These are phyloP conservation scores for Penicillium mononematosum DNA, from an alignment of 495 filamentous ascomycete species.

Conservation along the genomic window DNA sequence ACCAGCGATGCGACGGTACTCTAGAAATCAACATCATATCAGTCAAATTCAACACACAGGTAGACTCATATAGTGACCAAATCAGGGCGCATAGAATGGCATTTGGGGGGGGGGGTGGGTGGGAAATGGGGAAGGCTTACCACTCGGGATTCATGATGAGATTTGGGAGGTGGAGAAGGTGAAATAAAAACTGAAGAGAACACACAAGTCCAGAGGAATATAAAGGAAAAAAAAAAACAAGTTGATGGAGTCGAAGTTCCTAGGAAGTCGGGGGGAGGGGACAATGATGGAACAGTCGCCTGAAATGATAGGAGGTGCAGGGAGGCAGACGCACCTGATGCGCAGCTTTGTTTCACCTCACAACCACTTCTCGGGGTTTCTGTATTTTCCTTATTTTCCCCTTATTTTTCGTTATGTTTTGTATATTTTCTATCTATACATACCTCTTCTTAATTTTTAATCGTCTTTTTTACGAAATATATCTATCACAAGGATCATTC, in stretches of 20 bases:
- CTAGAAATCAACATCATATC: constrained; percentile 19
- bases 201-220: constrained; percentile 1
- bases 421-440: not conserved
- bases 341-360: constrained; percentile 35
- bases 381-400: not conserved
- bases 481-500: not conserved
- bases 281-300: constrained; percentile 25
- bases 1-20: constrained; percentile 17
- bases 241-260: constrained; percentile 7
- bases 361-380: constrained; percentile 10
- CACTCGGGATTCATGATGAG: constrained; percentile 91
- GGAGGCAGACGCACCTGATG: constrained; percentile 33
- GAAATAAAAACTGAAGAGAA: not conserved
- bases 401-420: not conserved
- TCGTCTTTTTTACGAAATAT: not conserved
- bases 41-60: constrained; percentile 1
- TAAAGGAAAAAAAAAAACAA: constrained; percentile 9
- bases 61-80: not conserved
- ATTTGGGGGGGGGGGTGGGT: constrained; percentile 2
- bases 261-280: constrained; percentile 15
- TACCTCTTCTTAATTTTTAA: not conserved
- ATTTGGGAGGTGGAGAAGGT: constrained; percentile 5
- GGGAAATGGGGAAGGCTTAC: constrained; percentile 56
- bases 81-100: constrained; percentile 9
- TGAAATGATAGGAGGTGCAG: constrained; percentile 42